phyloP scores from a whole-genome alignment of 441 rosid species.

The Melastoma candidum region DNA sequence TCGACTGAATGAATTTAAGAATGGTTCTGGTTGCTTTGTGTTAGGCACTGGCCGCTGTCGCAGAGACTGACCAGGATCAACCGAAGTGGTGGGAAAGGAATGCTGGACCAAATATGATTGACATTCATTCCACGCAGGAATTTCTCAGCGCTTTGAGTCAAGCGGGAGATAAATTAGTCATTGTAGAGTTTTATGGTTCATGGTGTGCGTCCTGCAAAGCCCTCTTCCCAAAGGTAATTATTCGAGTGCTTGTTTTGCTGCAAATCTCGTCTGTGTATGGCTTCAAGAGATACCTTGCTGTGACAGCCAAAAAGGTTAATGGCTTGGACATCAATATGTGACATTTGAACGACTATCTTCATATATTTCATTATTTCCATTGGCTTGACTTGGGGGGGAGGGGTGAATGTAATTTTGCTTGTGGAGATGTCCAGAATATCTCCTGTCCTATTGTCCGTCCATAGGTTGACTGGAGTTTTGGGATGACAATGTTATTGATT shows the following conservation, averaged over 20 bases:
- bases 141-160: slow-evolving; percentile 65
- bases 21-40: slow-evolving; percentile 11
- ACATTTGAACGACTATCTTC: too few relatives aligned
- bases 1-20: background rate
- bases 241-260: slow-evolving; percentile 3
- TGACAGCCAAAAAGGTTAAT: too few relatives aligned
- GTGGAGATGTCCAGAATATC: too few relatives aligned
- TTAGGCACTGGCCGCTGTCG: slow-evolving; percentile 59
- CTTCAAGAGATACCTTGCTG: background rate
- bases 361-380: too few relatives aligned
- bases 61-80: slow-evolving; percentile 45
- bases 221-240: slow-evolving; percentile 70
- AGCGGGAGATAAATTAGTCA: slow-evolving; percentile 85
- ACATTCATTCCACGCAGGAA: slow-evolving; percentile 86
- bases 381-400: too few relatives aligned
- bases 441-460: too few relatives aligned
- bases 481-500: too few relatives aligned
- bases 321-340: too few relatives aligned
- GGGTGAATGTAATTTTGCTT: too few relatives aligned
- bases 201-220: slow-evolving; percentile 99
- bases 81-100: slow-evolving; percentile 99
- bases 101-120: slow-evolving; percentile 82
- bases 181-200: slow-evolving; percentile 96
- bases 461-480: too few relatives aligned
- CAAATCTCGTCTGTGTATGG: background rate